Evolutionary conservation across 2,329 filamentous ascomycete genomes (phyloP), one percentile per base, ranked within the genome.

Genomic region (Blastomyces gilchristii): DNA sequence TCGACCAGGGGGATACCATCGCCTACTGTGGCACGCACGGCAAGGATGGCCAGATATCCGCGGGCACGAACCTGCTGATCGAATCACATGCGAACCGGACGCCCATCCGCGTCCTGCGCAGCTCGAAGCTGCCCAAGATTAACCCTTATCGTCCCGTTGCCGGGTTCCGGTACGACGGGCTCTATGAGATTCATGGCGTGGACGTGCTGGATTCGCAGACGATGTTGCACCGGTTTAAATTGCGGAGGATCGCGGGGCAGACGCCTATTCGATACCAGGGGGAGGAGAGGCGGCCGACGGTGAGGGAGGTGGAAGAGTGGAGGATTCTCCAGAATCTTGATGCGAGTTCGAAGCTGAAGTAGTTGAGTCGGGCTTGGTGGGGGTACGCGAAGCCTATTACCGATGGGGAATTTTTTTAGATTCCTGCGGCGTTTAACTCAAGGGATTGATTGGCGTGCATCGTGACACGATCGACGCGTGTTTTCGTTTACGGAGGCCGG

Each of bases 111-210:
- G 78, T 86, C 3, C 74, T 86, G 6, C 78, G 83, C 1, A 79
- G 78, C 0, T 72, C 69, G 0, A 69, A 66, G 28, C 70, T 79
- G 1, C 60, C 61, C 0, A 69, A 71, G 11, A 68, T 66, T 1
- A 77, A 78, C 22, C 65, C 63, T 0, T 82, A 77, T 61, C 74
- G 79, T 0, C 83, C 83, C 0, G 64, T 69, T 0, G 65, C 72
- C 11, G 83, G 83, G 0, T 74, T 82, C n/a, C 72, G 84, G 1
- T 85, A 85, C 61, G 83, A 86, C 69, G 84, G 83, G 0, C 69
- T 85, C 0, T 86, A 86, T 65, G 68, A 73, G 6, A 77, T 85
- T 5, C 72, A 71, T 0, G 68, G 63, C 2, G 74, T 73, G 58
- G 69, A 78, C 64, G 61, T 76, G 0, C 45, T 79, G 1, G 76